A percentile compares a stretch with the other conserved stretches of the same genome.
Conservation (phyloP, 176 grass and related monocot genomes). For the Neostapfia colusana region DNA sequence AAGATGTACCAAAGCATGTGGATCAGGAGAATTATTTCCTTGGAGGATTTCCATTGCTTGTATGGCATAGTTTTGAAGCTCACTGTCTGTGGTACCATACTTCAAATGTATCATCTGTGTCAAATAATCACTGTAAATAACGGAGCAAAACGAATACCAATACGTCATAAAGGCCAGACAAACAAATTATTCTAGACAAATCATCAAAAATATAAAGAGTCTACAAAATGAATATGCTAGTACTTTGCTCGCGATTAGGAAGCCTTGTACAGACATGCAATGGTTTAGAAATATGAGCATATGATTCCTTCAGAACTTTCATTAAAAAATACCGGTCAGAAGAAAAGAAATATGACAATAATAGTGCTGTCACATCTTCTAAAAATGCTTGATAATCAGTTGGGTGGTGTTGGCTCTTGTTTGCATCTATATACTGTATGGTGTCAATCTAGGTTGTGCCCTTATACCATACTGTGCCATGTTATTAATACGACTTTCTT, state of each 20-base stretch:
- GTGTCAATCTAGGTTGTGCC: not conserved
- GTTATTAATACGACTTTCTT: not conserved
- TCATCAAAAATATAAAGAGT: not conserved
- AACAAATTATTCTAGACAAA: not conserved
- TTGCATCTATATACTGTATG: slow-evolving; percentile 9
- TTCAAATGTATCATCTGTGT: slow-evolving; percentile 87
- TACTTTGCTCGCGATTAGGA: not conserved
- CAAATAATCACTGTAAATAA: slow-evolving; percentile 23
- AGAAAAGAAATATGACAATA: not conserved
- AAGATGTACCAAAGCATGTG: slow-evolving; percentile 74
- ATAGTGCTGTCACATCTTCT: not conserved
- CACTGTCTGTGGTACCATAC: slow-evolving; percentile 64
- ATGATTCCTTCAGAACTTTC: not conserved
- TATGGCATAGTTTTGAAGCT: slow-evolving; percentile 85
- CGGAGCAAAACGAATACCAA: not conserved
- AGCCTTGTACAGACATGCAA: not conserved
- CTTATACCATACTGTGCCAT: not conserved
- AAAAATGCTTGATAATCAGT: slow-evolving; percentile 14
- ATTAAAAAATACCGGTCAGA: not conserved
- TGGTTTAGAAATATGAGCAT: not conserved
- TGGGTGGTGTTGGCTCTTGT: slow-evolving; percentile 1
- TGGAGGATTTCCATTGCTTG: slow-evolving; percentile 83
- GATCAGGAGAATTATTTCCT: slow-evolving; percentile 71
- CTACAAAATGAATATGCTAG: not conserved
- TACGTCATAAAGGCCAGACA: slow-evolving; percentile 10